Base-by-base conservation (phyloP, 345 rosid genomes). In the Gossypium thurberi region DNA sequence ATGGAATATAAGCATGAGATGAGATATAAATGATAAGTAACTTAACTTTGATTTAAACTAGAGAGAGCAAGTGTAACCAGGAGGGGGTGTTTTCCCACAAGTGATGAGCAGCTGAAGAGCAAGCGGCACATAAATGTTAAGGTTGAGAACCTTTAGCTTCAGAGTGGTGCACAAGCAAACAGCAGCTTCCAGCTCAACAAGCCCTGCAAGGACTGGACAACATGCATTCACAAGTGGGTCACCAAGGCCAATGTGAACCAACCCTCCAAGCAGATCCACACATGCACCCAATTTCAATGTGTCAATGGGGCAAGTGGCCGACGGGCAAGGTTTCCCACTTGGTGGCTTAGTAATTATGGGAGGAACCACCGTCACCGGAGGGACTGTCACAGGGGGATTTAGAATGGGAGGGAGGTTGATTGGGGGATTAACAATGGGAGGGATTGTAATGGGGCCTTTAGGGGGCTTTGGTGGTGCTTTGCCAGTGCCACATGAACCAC, bases 1-100 rank as follows among this genome's bases (percentile, higher is more conserved):
- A 14, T 56, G 14, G 25, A n/a, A 55, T 55, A 55, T 17, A 51
- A 12, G 17, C 20, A 65, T 43, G 51, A 33, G 10, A 43, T 1
- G 51, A 10, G 64, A 59, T 10, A 21, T 20, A 40, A 5, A 14
- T 50, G 3, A 1, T 47, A 25, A 7, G 46, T 44, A 55, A 73
- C 77, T 63, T 69, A 76, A 76, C 84, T 72, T 59, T 55, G 77
- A 71, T 74, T 33, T 33, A 33, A 33, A 33, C 80, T 84, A 90
- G 76, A 95, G 77, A 75, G 97, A 48, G 83, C 99, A 95, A 61
- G 98, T 95, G 92, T 80, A 95, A 60, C 98, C 98, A 25, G 99
- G 88, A 81, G 99, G 99, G 21, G 97, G 98, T 40, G 89, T 86
- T 88, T 95, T 95, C 46, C 99, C 99, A 77, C 99, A 95, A 23